phyloP scores from a whole-genome alignment of 2,329 filamentous ascomycete species.

The Fusarium torreyae region DNA sequence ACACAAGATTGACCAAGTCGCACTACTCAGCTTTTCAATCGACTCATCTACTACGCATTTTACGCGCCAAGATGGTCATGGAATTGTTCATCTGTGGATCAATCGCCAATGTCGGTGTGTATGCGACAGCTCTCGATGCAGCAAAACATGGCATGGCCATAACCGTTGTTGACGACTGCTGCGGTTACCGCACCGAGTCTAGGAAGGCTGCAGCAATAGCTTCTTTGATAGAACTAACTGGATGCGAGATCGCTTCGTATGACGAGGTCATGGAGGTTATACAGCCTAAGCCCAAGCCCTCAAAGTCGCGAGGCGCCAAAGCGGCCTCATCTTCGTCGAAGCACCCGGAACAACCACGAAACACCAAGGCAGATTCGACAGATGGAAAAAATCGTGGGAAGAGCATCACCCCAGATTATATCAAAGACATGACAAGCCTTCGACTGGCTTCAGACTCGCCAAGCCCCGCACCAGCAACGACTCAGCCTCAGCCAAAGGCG shows the following conservation, averaged over 20 bases:
- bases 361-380: constrained; percentile 9
- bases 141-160: constrained; percentile 90
- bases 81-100: constrained; percentile 92
- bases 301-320: constrained; percentile 16
- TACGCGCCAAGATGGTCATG: constrained; percentile 89
- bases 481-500: constrained; percentile 44
- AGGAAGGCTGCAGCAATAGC: constrained; percentile 80
- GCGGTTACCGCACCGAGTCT: constrained; percentile 80
- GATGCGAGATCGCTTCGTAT: constrained; percentile 75
- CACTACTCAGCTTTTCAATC: constrained; percentile 91
- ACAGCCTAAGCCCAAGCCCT: constrained; percentile 34
- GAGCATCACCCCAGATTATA: constrained; percentile 51
- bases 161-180: constrained; percentile 88
- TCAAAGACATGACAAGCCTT: constrained; percentile 53
- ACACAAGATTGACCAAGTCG: constrained; percentile 75
- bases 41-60: constrained; percentile 79
- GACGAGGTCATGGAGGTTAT: constrained; percentile 67
- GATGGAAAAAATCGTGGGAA: constrained; percentile 39
- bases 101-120: constrained; percentile 88
- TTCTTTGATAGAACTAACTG: constrained; percentile 81
- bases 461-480: constrained; percentile 33
- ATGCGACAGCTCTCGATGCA: constrained; percentile 92
- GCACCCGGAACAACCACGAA: constrained; percentile 25
- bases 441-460: constrained; percentile 50
- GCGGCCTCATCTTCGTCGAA: constrained; percentile 21